phyloP scores from a whole-genome alignment of 208 protist species.

The Trypanosoma grayi region DNA sequence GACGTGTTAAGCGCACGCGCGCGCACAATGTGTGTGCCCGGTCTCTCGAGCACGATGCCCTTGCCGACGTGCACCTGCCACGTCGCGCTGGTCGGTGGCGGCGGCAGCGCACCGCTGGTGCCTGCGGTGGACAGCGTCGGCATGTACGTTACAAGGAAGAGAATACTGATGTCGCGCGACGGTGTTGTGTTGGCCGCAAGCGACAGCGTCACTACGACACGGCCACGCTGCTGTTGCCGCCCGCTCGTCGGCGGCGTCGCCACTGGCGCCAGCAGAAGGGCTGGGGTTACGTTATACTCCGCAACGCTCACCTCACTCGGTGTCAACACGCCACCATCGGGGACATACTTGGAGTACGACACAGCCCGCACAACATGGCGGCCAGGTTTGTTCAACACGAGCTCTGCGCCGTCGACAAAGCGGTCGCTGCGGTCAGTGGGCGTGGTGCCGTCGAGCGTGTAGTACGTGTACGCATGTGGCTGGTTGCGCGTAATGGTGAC shows the following conservation, averaged over 20 bases:
- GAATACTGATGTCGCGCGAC: not conserved
- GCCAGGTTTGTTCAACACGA: conserved; percentile 7
- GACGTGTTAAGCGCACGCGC: not conserved
- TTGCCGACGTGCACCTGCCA: conserved; percentile 4
- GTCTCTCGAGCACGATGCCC: not conserved
- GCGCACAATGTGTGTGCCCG: conserved; percentile 16
- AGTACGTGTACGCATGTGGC: not conserved
- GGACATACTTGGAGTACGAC: not conserved
- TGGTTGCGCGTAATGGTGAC: not conserved
- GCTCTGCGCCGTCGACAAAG: not conserved
- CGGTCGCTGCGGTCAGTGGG: conserved; percentile 1
- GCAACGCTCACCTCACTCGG: not conserved
- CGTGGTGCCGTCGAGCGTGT: not conserved
- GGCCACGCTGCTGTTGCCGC: not conserved
- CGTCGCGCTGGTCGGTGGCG: not conserved
- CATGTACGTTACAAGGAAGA: conserved; percentile 2
- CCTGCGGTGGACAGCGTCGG: conserved; percentile 5
- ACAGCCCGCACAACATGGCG: conserved; percentile 7
- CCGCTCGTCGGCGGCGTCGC: not conserved
- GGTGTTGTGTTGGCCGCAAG: not conserved
- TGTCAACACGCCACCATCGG: not conserved
- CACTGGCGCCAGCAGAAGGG: not conserved
- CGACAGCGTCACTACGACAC: not conserved
- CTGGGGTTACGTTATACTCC: conserved; percentile 6
- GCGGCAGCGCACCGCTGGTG: conserved; percentile 3